Evolutionary conservation across 2,329 filamentous ascomycete genomes (phyloP).

Genomic region (Xylaria sp.): DNA sequence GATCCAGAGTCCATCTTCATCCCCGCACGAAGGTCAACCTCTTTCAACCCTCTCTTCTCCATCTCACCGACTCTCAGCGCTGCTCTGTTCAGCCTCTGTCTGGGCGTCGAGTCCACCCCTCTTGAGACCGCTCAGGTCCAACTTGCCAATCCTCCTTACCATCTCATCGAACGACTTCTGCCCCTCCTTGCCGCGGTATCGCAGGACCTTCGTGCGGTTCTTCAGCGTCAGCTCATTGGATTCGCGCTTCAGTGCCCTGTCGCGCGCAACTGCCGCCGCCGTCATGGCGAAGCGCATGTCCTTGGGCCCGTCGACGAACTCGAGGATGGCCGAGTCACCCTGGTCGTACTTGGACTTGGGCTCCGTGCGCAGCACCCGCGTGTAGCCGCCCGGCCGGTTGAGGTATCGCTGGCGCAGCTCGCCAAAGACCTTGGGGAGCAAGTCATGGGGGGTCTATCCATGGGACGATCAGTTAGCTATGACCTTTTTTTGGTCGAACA

Average conservation of each 20-base stretch:
- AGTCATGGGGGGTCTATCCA: slow-evolving; percentile 57
- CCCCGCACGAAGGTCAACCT: neutral
- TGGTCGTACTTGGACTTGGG: slow-evolving; percentile 79
- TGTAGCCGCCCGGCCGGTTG: slow-evolving; percentile 82
- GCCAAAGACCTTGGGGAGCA: slow-evolving; percentile 84
- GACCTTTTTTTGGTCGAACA: neutral
- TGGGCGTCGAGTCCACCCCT: slow-evolving; percentile 22
- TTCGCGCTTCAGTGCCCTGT: slow-evolving; percentile 48
- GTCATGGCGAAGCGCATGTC: slow-evolving; percentile 95
- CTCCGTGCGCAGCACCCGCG: slow-evolving; percentile 86
- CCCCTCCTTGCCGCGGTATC: slow-evolving; percentile 63
- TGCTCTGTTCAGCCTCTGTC: neutral
- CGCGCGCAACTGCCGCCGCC: slow-evolving; percentile 71
- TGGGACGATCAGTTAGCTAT: slow-evolving; percentile 35
- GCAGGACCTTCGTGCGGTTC: slow-evolving; percentile 80
- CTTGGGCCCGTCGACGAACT: slow-evolving; percentile 88
- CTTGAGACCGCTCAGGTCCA: slow-evolving; percentile 30
- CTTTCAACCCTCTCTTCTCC: neutral
- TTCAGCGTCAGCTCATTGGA: slow-evolving; percentile 66
- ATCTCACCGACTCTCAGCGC: neutral
- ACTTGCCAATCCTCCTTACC: slow-evolving; percentile 41
- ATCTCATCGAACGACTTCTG: slow-evolving; percentile 58
- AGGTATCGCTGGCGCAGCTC: slow-evolving; percentile 74
- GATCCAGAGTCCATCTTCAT: neutral
- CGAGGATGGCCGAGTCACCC: slow-evolving; percentile 82